Percentiles rank a stretch among this genome's conserved stretches.
These are phyloP conservation scores for Telopea speciosissima DNA, from an alignment of 177 flowering plant genomes.

Conservation along the genomic window DNA sequence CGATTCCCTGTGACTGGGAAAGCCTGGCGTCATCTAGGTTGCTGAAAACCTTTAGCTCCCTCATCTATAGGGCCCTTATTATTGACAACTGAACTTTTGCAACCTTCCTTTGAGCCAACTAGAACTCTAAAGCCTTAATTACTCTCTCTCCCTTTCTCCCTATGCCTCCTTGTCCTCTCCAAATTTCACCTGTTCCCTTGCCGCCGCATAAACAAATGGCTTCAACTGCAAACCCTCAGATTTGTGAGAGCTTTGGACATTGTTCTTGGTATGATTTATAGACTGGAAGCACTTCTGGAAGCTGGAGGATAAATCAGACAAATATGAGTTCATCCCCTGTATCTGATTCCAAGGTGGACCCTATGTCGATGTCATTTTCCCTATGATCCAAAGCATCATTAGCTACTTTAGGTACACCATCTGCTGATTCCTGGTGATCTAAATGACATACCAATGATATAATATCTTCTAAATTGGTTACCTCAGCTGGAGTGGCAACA, in stretches of 20 bases:
- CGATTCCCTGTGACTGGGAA: slow-evolving; percentile 89
- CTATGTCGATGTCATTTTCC: slow-evolving; percentile 7
- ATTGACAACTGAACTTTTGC: slow-evolving; percentile 17
- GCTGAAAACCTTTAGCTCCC: slow-evolving; percentile 27
- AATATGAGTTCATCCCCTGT: slow-evolving; percentile 37
- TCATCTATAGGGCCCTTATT: slow-evolving; percentile 25
- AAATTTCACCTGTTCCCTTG: slow-evolving; percentile 41
- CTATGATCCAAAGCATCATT: slow-evolving; percentile 11
- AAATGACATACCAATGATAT: slow-evolving; percentile 14
- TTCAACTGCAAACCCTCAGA: slow-evolving; percentile 27
- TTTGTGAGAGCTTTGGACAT: slow-evolving; percentile 28
- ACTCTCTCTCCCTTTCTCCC: slow-evolving; percentile 11
- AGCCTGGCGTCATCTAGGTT: slow-evolving; percentile 66
- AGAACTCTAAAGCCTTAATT: slow-evolving; percentile 11
- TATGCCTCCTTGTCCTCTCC: slow-evolving; percentile 24
- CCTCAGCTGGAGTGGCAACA: slow-evolving; percentile 2
- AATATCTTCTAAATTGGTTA: slow-evolving; percentile 35
- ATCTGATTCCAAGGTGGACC: slow-evolving; percentile 17
- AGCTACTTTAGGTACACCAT: slow-evolving; percentile 11
- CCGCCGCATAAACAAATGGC: slow-evolving; percentile 79
- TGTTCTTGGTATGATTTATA: slow-evolving; percentile 17
- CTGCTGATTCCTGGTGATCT: slow-evolving; percentile 16
- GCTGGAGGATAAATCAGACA: slow-evolving; percentile 59
- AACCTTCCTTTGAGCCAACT: slow-evolving; percentile 21
- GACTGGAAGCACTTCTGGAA: slow-evolving; percentile 47